Evolutionary conservation across 2,329 filamentous ascomycete genomes (phyloP), one percentile per base, ranked within the genome.

Genomic region (Didymellaceae sp.): DNA sequence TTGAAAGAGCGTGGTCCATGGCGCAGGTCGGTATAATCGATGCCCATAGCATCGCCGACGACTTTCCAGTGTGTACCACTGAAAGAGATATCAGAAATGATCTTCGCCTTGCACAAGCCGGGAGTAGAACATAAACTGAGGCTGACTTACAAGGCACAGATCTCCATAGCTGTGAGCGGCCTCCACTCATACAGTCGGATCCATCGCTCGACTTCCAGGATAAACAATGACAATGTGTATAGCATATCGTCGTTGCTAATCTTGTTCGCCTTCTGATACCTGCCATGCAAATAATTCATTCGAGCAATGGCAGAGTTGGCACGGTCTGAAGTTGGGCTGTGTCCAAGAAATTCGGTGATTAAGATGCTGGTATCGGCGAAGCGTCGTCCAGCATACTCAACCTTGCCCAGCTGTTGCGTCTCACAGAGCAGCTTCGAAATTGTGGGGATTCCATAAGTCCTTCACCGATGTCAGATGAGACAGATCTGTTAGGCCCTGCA

Each of bases 131-230:
- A 22, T n/a, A 13, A 4, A 6, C 8, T 10, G 5, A 3, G 2
- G 9, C 14, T 17, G 0, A 54, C 62, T 46, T 53, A 63, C 65
- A 87, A 71, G 0, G 87, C 88, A 54, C 86, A 88, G 8, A 77
- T 69, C 70, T 92, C 89, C 71, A 91, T 77, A 0, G 86, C 82
- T 13, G 80, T 86, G 17, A 90, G 68, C 4, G 74, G 30, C 2
- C 89, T 82, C 88, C 89, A 93, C 66, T 93, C 90, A 61, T 85
- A 89, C 5, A 74, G 74, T 5, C 78, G 68, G 24, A 88, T 80
- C 77, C 87, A 91, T 11, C 80, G 76, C 22, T 82, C 70, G 0
- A 88, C 87, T 65, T 91, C 85, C 1, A 80, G 75, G 14, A 88
- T 80, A 65, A 90, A 90, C 0, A 90, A 68, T 10, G 78, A 76